Percentiles rank a stretch among this genome's conserved stretches.
These are phyloP conservation scores for Cajanus cajan DNA, from an alignment of 306 rosid species.

Conservation along the genomic window DNA sequence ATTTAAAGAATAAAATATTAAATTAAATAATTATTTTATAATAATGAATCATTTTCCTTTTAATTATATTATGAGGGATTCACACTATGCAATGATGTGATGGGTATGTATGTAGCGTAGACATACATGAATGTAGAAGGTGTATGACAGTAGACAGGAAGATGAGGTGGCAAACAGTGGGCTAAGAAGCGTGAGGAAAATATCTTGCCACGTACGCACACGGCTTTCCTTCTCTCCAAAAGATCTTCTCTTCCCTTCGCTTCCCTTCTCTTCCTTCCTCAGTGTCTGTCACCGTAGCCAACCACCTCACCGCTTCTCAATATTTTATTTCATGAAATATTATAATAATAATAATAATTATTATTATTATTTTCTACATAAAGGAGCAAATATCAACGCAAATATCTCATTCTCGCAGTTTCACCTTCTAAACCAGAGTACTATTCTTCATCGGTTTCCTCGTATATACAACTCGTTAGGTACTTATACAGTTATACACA, in stretches of 20 bases:
- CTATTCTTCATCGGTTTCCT: not conserved
- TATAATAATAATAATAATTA: too few species aligned
- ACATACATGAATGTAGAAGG: not conserved
- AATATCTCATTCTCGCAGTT: not conserved
- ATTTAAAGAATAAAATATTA: too few species aligned
- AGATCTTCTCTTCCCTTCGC: constrained; percentile 5
- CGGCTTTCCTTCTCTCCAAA: constrained; percentile 12
- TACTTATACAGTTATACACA: too few species aligned
- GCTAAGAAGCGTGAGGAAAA: constrained; percentile 28
- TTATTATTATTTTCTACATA: not conserved
- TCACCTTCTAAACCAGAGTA: not conserved
- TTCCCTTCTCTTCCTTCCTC: not conserved
- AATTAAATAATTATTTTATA: too few species aligned
- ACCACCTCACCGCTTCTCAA: not conserved
- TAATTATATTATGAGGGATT: too few species aligned
- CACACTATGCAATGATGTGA: not conserved
- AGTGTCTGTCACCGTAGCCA: not conserved
- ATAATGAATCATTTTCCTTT: too few species aligned
- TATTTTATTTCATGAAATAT: not conserved
- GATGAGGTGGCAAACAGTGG: constrained; percentile 36
- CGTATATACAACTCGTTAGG: constrained; percentile 9
- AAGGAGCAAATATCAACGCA: not conserved
- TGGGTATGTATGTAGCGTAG: not conserved
- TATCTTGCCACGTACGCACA: constrained; percentile 42
- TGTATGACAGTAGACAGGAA: not conserved